These are phyloP conservation scores for Fraxinus floribunda DNA, from an alignment of 305 asterid species.

Conservation along the genomic window DNA sequence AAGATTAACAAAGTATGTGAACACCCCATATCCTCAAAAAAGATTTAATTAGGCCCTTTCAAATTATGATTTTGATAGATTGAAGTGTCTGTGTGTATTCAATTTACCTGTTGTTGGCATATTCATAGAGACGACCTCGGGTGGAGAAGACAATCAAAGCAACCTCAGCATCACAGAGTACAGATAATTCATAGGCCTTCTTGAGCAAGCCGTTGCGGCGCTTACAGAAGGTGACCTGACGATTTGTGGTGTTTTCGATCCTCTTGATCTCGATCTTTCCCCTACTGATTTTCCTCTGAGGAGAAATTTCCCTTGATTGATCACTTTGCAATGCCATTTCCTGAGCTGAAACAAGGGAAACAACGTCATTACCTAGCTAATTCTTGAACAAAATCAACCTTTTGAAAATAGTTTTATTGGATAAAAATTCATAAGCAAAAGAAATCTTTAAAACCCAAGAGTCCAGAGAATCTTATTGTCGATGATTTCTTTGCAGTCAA, in stretches of 20 bases:
- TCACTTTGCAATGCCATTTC: conserved; percentile 60
- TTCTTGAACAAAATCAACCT: not conserved
- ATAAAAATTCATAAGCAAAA: conserved; percentile 9
- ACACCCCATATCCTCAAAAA: conserved; percentile 14
- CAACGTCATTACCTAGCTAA: not conserved
- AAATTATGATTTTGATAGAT: not conserved
- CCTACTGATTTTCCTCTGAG: conserved; percentile 61
- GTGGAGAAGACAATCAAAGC: conserved; percentile 79
- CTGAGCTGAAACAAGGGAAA: conserved; percentile 21
- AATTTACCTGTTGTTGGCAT: conserved; percentile 71
- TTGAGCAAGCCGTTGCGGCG: conserved; percentile 78
- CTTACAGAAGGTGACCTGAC: conserved; percentile 90
- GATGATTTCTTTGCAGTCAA: not conserved
- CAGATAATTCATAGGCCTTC: conserved; percentile 82
- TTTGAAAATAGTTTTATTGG: not conserved
- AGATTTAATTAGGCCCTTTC: not conserved
- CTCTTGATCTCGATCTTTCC: conserved; percentile 87
- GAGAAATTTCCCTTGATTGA: conserved; percentile 59
- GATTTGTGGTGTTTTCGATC: conserved; percentile 91
- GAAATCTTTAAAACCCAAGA: not conserved
- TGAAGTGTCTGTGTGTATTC: not conserved
- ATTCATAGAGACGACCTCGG: conserved; percentile 90
- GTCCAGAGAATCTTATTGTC: not conserved
- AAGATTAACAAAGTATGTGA: not conserved
- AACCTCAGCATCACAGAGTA: conserved; percentile 87